Percentiles rank a stretch among this genome's conserved stretches.
phyloP scores from a whole-genome alignment of 192 early-diverging fungal species.

The Coemansia pectinata region DNA sequence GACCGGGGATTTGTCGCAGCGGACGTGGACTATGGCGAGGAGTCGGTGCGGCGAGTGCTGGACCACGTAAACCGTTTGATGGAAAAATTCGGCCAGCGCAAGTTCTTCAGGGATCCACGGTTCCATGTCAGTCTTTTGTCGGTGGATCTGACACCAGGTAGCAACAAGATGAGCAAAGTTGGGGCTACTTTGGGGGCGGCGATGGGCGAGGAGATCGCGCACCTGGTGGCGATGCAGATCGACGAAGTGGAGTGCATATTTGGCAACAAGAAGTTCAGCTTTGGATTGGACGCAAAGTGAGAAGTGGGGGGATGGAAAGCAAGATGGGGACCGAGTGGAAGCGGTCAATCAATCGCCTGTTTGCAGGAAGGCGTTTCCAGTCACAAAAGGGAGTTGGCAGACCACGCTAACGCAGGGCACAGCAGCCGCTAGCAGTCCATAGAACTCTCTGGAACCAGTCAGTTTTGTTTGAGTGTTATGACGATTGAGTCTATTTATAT shows the following conservation, averaged over 20 bases:
- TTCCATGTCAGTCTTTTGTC: slow-evolving; percentile 48
- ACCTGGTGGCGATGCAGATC: slow-evolving; percentile 38
- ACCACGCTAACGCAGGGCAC: slow-evolving; percentile 1
- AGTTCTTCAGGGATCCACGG: slow-evolving; percentile 41
- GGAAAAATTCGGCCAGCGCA: slow-evolving; percentile 30
- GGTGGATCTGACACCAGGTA: slow-evolving; percentile 10
- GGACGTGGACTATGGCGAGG: slow-evolving; percentile 29
- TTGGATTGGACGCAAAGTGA: slow-evolving; percentile 19
- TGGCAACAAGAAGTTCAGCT: slow-evolving; percentile 31
- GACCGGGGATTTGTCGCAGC: slow-evolving; percentile 40
- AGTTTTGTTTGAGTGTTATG: not conserved
- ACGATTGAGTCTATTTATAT: not conserved
- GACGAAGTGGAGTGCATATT: slow-evolving; percentile 38
- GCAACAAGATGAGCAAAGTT: slow-evolving; percentile 4
- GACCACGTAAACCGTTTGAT: slow-evolving; percentile 40
- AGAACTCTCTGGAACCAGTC: not conserved
- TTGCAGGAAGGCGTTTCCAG: not conserved
- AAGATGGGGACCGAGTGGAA: not conserved
- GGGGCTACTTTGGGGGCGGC: slow-evolving; percentile 26
- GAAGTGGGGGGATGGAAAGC: not conserved
- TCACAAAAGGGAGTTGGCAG: not conserved
- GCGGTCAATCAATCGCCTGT: not conserved
- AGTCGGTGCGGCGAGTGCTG: slow-evolving; percentile 15
- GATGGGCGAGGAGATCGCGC: slow-evolving; percentile 40
- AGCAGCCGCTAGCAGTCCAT: not conserved